Evolutionary conservation across 345 rosid genomes (phyloP).

Genomic region (Corchorus olitorius): DNA sequence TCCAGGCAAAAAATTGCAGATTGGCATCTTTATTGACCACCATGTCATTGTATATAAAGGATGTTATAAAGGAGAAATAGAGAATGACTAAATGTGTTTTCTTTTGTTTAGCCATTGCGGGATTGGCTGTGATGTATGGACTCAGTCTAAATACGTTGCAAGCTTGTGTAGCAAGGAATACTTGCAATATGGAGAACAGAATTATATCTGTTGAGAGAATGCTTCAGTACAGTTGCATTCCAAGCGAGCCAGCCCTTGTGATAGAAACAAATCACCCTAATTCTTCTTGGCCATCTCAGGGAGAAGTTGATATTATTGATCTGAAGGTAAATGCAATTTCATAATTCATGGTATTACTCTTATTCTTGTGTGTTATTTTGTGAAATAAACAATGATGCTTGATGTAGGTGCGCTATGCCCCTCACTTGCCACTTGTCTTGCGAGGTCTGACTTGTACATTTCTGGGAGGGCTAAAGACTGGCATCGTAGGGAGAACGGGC

Average conservation of each 20-base stretch:
- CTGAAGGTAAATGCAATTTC: conserved; percentile 43
- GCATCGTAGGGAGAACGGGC: conserved; percentile 71
- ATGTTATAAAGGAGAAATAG: no score
- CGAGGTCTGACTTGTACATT: conserved; percentile 53
- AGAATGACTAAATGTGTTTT: not conserved
- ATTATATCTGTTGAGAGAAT: conserved; percentile 81
- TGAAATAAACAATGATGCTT: not conserved
- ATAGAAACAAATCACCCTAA: conserved; percentile 53
- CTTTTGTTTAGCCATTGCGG: conserved; percentile 61
- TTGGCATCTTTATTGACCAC: not conserved
- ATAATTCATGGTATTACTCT: not conserved
- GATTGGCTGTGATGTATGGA: conserved; percentile 85
- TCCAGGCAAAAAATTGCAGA: conserved; percentile 52
- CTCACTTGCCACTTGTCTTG: conserved; percentile 58
- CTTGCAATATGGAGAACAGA: conserved; percentile 70
- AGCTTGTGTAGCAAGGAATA: conserved; percentile 68
- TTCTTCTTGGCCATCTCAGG: conserved; percentile 58
- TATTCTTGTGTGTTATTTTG: not conserved
- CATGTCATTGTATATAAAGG: not conserved
- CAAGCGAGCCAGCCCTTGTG: conserved; percentile 66
- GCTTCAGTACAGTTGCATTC: conserved; percentile 53
- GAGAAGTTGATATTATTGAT: conserved; percentile 49
- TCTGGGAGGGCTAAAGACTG: conserved; percentile 54
- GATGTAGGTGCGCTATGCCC: conserved; percentile 51
- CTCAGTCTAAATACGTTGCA: conserved; percentile 70